A percentile compares a stretch with the other conserved stretches of the same genome.
phyloP scores from a whole-genome alignment of 2,329 filamentous ascomycete species.

The Fusarium azukiicola region DNA sequence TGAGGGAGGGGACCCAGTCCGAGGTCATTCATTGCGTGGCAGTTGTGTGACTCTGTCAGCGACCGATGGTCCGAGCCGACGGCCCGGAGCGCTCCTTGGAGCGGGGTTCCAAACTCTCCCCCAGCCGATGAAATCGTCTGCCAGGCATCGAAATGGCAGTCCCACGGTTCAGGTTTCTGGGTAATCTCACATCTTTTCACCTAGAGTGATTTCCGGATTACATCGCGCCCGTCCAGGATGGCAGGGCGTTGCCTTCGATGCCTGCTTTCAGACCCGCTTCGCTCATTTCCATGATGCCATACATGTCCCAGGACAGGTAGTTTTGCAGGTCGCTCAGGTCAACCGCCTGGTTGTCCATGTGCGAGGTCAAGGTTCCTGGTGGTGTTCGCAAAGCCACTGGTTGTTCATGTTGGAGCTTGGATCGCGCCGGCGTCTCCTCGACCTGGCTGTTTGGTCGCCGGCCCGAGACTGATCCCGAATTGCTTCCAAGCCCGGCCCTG shows the following conservation, averaged over 20 bases:
- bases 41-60: conserved; percentile 31
- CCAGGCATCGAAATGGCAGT: neutral
- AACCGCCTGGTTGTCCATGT: conserved; percentile 61
- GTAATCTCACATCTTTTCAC: neutral
- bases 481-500: conserved; percentile 37
- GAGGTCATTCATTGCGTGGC: conserved; percentile 43
- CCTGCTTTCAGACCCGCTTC: conserved; percentile 61
- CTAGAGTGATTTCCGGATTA: conserved; percentile 27
- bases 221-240: conserved; percentile 54
- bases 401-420: conserved; percentile 63
- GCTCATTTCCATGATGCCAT: conserved; percentile 66
- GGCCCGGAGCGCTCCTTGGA: conserved; percentile 28
- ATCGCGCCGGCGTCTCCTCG: conserved; percentile 52
- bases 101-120: conserved; percentile 25
- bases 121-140: conserved; percentile 3
- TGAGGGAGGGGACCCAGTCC: neutral
- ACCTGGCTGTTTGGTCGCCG: conserved; percentile 33
- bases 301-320: conserved; percentile 66
- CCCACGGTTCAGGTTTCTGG: neutral
- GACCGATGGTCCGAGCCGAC: conserved; percentile 48
- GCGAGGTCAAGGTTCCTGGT: conserved; percentile 43
- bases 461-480: conserved; percentile 38
- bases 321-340: conserved; percentile 64
- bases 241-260: conserved; percentile 59
- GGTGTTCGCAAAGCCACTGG: conserved; percentile 55